A percentile compares a stretch with the other conserved stretches of the same genome.
These are phyloP conservation scores for Kluyveromyces marxianus DNA, from an alignment of 1,139 yeast genomes.

Conservation along the genomic window DNA sequence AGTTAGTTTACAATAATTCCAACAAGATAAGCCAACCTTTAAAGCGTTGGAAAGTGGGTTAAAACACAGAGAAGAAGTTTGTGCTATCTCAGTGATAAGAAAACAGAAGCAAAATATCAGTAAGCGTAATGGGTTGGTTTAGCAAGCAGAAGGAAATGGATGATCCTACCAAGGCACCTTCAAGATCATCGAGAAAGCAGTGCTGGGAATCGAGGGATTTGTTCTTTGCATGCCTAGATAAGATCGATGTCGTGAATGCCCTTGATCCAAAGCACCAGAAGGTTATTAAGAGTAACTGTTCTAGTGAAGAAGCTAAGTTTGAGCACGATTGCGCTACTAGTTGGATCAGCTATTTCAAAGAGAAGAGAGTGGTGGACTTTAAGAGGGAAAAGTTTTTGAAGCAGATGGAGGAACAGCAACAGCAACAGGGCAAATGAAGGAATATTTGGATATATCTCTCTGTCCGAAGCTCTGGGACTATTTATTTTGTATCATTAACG, in stretches of 20 bases:
- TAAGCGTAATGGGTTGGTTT: slow-evolving; percentile 17
- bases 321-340: slow-evolving; percentile 52
- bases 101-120: neutral
- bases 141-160: slow-evolving; percentile 16
- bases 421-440: neutral
- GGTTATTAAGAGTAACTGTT: slow-evolving; percentile 36
- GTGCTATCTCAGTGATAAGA: neutral
- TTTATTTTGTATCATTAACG: neutral
- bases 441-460: neutral
- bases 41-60: no score
- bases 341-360: slow-evolving; percentile 65
- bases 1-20: no score
- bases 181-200: slow-evolving; percentile 44
- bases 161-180: slow-evolving; percentile 36
- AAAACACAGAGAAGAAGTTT: no score
- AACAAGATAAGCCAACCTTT: no score
- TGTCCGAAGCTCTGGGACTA: neutral
- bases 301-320: slow-evolving; percentile 38
- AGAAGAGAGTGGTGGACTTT: slow-evolving; percentile 52
- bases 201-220: slow-evolving; percentile 67
- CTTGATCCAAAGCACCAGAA: slow-evolving; percentile 33
- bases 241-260: slow-evolving; percentile 43
- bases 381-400: slow-evolving; percentile 46
- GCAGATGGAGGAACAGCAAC: slow-evolving; percentile 40
- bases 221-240: slow-evolving; percentile 53